Base-by-base conservation (phyloP, 2,329 filamentous ascomycete species). In the Aspergillus transmontanensis region DNA sequence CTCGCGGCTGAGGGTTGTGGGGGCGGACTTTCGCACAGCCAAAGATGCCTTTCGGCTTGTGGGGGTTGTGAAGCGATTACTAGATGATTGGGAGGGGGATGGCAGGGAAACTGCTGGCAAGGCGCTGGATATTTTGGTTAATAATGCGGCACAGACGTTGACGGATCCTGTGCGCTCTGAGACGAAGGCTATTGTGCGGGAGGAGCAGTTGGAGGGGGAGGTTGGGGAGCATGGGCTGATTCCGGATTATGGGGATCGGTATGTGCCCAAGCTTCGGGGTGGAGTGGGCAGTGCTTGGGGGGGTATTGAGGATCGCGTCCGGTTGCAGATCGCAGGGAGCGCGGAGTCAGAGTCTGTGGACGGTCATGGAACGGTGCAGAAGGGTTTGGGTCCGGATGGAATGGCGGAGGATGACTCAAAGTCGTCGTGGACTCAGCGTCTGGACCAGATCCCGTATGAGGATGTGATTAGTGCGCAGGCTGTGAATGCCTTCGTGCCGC, bases 111-210 rank as follows among this genome's bases (percentile, higher is more conserved):
- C 14, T 14, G 43, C 21, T 5, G 43, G 14, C 4, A 34, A 12
- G 32, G 10, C 51, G 21, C 65, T 80, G 11, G 69, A 78, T 62
- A 70, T 80, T 7, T 57, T 79, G 51, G 72, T 80, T 66, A 80
- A 79, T 55, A 80, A 80, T 56, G 78, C 78, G 1, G 77, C 78
- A 4, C 77, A 79, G 64, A 79, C 76, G 1, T 62, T 78, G 45
- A 78, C 76, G 0, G 78, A 80, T 50, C 71, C 74, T 9, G 48
- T 76, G 11, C 61, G 64, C 41, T 73, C 69, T 34, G 76, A 79
- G 53, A 45, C 68, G n/a, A 64, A 32, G 23, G 74, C 73, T 0
- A 69, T 79, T 11, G 54, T 64, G 16, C 62, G 68, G n/a, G 74
- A 75, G 48, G 61, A 62, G 21, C 28, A 62, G 30, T 21, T 53